A percentile compares a stretch with the other conserved stretches of the same genome.
Evolutionary conservation across 139 green algal genomes (phyloP).

Genomic region (Spirogloea muscicola): DNA sequence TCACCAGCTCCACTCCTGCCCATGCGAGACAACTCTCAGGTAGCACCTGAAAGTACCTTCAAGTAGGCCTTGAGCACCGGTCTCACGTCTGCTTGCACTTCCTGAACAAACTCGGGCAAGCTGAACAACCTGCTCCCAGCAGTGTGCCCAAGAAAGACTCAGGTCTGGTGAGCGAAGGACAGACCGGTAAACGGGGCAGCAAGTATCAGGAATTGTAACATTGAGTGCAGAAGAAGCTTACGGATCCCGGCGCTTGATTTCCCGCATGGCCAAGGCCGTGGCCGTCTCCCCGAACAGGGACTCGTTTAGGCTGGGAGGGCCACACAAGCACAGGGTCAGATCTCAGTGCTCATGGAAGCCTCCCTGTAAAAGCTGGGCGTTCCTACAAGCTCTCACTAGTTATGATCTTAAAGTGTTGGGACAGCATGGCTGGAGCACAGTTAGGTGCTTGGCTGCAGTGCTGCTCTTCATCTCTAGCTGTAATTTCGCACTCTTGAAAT

Average conservation of each 20-base stretch:
- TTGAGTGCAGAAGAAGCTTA: background rate
- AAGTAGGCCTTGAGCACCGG: conserved; percentile 27
- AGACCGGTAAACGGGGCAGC: background rate
- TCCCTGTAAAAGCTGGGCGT: background rate
- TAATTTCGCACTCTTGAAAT: conserved; percentile 70
- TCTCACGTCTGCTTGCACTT: conserved; percentile 60
- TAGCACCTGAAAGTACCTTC: too few relatives aligned
- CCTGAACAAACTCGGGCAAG: conserved; percentile 71
- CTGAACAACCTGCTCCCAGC: conserved; percentile 64
- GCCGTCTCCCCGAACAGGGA: conserved; percentile 48
- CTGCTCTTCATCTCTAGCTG: background rate
- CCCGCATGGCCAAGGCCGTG: conserved; percentile 66
- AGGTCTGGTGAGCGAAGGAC: background rate
- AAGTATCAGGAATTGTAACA: background rate
- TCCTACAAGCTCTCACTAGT: background rate
- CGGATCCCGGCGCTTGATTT: conserved; percentile 76
- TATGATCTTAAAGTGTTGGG: background rate
- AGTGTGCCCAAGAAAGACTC: background rate
- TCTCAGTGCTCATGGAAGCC: background rate
- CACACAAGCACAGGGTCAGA: background rate
- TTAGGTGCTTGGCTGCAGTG: background rate
- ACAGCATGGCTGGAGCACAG: background rate
- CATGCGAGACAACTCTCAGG: too few relatives aligned
- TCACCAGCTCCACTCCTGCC: too few relatives aligned
- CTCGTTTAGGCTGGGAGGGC: conserved; percentile 35